Base-by-base conservation (phyloP, 2,329 filamentous ascomycete genomes). In the Sporothrix globosa region DNA sequence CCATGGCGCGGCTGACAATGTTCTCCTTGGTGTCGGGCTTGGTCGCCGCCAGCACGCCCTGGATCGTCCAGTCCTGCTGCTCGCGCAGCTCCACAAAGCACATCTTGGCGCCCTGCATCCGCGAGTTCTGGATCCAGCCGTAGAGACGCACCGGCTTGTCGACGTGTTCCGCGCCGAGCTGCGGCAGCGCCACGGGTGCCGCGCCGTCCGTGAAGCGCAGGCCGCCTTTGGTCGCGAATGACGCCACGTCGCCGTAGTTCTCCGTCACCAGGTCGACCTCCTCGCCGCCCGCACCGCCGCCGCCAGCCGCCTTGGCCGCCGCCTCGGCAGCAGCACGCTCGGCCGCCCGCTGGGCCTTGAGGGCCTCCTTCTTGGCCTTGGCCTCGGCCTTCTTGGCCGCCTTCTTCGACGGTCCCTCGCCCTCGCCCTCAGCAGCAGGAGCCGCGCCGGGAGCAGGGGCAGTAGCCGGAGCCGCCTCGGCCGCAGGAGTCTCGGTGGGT, bases 91-190 rank as follows among this genome's bases (percentile, higher is more conserved):
- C 93, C 76, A 97, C 82, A 82, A 97, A 97, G 54, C 89, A 91
- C 83, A 97, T 91, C 84, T 97, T 97, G 75, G 93, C 93, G 72
- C 91, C 90, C 83, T 98, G 95, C 76, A 91, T 90, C 74, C 95
- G 88, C 44, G 91, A 88, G 83, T 97, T 97, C 80, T 97, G 92
- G 52, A 97, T 86, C 84, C 92, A 92, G 41, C 88, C 92, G 50
- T 93, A 87, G 76, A 97, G 85, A 58, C 88, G 89, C 75, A 97
- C 86, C 41, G 88, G 87, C 82, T 92, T 89, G 76, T 88, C 91
- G 58, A 90, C 81, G 79, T 91, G 82, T 68, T 86, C 82, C 65
- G 92, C 88, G 68, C 83, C 81, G n/a, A 96, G 81, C 67, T 85
- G 82, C 70, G 86, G 85, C 52, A 97, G 84, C 70, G 88, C 82